Percentiles rank a stretch among this genome's conserved stretches.
Conservation (phyloP, 2,329 filamentous ascomycete species). For the Aspergillus sp. region DNA sequence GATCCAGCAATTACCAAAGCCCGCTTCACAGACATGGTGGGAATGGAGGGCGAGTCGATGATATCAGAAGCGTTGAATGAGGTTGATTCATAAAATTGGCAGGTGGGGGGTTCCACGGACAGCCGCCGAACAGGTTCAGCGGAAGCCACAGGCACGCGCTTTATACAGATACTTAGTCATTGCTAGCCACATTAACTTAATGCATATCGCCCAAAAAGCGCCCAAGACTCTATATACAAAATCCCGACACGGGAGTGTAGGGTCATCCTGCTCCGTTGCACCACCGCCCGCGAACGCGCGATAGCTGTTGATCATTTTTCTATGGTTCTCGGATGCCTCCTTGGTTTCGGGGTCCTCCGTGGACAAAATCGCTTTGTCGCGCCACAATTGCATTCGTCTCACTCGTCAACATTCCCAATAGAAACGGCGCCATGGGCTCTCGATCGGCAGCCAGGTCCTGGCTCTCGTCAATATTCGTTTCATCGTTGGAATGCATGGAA, state of each 20-base stretch:
- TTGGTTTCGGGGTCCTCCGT: too few relatives aligned
- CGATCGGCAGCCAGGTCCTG: too few relatives aligned
- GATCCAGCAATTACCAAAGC: constrained; percentile 80
- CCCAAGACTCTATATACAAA: constrained; percentile 7
- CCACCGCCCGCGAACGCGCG: too few relatives aligned
- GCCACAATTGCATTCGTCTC: too few relatives aligned
- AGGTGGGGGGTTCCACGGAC: background rate
- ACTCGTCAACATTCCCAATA: too few relatives aligned
- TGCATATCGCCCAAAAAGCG: background rate
- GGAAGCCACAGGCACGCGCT: background rate
- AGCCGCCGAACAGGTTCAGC: background rate
- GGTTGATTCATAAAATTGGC: background rate
- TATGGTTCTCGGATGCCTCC: too few relatives aligned
- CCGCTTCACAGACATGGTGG: constrained; percentile 35
- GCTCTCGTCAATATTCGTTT: too few relatives aligned
- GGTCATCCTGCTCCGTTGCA: too few relatives aligned
- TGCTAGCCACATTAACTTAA: constrained; percentile 4
- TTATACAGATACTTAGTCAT: background rate
- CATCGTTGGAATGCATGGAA: constrained; percentile 16
- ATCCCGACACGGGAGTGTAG: too few relatives aligned
- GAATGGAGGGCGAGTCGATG: constrained; percentile 2
- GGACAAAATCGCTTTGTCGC: too few relatives aligned
- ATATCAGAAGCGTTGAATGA: background rate
- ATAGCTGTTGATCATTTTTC: too few relatives aligned
- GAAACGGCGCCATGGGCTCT: too few relatives aligned